Base-by-base conservation (phyloP, 192 early-diverging fungal species). In the Coemansia sp. region DNA sequence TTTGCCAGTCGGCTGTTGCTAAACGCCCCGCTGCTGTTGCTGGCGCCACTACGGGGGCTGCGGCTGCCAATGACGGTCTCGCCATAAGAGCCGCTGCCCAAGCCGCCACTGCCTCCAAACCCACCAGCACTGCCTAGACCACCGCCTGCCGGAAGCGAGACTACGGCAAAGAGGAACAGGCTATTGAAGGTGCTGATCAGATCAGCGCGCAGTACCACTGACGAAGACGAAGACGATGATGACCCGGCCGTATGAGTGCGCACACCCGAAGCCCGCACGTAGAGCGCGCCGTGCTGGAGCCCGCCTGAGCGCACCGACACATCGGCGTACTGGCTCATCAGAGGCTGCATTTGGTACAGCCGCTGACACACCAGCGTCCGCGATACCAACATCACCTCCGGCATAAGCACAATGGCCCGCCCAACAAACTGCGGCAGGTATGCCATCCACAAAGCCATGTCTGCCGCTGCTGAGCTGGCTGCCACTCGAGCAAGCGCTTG, bases 241-340 rank as follows among this genome's bases (percentile, higher is more conserved):
- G 52, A 55, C 28, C 52, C 56, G 1, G 39, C 61, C 0, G 59
- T 53, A 39, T 69, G 60, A 2, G 53, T 39, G 14, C 42, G 62
- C 14, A 45, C 61, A 8, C 61, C 65, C n/a, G 57, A 8, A n/a
- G 41, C 42, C 20, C 69, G 65, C 14, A 71, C 28, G 39, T 69
- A 52, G 41, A 31, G 61, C 43, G 36, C 0, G 56, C 35, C 18
- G 34, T 18, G 12, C 55, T 55, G 52, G 63, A 57, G 25, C 58
- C 56, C 21, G 67, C 41, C 25, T 7, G 67, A 31, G n/a, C 62
- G 56, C 16, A 72, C 65, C 8, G 82, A 73, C 13, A 75, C 61
- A 4, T 84, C 82, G 4, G 82, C 67, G 33, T 84, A 84, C 59
- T 84, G 76, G 50, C 60, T 61, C 67, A 84, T 75, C 68, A 84